Evolutionary conservation across 306 rosid species (phyloP), one percentile per base, ranked within the genome.

Genomic region (Carpinus viminea): DNA sequence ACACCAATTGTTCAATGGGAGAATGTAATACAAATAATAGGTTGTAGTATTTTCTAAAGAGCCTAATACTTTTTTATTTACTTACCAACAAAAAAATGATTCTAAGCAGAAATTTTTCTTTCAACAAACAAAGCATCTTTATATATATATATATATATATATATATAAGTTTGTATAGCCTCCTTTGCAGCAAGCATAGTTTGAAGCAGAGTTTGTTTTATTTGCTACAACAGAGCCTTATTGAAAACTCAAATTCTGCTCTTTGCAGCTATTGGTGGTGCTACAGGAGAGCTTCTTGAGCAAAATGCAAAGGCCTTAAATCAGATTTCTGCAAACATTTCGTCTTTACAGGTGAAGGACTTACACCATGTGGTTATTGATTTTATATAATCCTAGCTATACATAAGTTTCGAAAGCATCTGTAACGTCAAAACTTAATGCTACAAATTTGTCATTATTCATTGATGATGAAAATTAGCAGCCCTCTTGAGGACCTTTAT

Each of bases 181-280:
- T 66, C 28, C 15, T 41, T n/a, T 43, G 0, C 17, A 28, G 12
- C 51, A 41, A 41, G 72, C 28, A 68, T 41, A n/a, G 36, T 64
- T 68, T 20, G 28, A 18, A 36, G 26, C 24, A 36, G 50, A 66
- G 71, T 66, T 38, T 17, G 13, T 41, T 68, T 18, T 41, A 7
- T 68, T 68, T 41, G 51, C 51, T 38, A 43, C 16, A 38, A 38
- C 12, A 36, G 2, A 68, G 8, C 26, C 51, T 38, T 68, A 4
- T 11, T 38, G 72, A 18, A 48, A 77, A 71, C 11, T 85, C 64
- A 11, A 8, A 20, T 78, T 71, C 43, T 20, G 54, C 68, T 51
- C 75, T 31, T 78, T 69, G 77, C 89, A 88, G 91, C 89, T 21
- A 83, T 88, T 77, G 89, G 88, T 65, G 91, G 91, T 55, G 86